phyloP scores from a whole-genome alignment of 1,284 basidiomycete species.

The Ceratobasidium sp. region DNA sequence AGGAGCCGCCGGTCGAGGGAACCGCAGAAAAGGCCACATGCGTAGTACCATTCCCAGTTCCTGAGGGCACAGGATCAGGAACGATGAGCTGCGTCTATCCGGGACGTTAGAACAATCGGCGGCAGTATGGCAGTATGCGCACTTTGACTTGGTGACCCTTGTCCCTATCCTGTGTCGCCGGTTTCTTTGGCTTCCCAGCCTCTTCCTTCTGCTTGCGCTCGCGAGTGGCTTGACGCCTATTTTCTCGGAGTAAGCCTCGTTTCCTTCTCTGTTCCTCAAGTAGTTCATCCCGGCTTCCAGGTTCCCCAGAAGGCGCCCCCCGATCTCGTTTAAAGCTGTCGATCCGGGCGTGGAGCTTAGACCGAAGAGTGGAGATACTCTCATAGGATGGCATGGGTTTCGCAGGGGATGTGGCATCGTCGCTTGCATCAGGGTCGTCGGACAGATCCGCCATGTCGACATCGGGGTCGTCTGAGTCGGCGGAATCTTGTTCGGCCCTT shows the following conservation, averaged over 20 bases:
- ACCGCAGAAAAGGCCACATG: conserved; percentile 21
- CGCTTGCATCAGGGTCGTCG: conserved; percentile 52
- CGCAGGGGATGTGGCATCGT: conserved; percentile 46
- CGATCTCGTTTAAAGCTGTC: conserved; percentile 70
- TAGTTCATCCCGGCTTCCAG: conserved; percentile 76
- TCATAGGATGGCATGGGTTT: conserved; percentile 78
- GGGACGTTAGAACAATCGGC: neutral
- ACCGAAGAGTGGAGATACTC: conserved; percentile 78
- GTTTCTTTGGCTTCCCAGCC: conserved; percentile 66
- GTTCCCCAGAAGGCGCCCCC: conserved; percentile 58
- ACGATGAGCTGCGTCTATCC: conserved; percentile 37
- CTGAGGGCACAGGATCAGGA: conserved; percentile 34
- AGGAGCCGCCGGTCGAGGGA: conserved; percentile 48
- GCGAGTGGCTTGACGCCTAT: conserved; percentile 83
- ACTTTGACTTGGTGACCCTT: conserved; percentile 69
- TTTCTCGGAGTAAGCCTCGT: conserved; percentile 84
- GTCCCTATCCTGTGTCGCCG: conserved; percentile 62
- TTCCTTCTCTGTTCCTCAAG: conserved; percentile 82
- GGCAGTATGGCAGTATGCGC: conserved; percentile 44
- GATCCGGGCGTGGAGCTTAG: conserved; percentile 84
- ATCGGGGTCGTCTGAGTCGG: conserved; percentile 57
- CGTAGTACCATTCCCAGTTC: conserved; percentile 28
- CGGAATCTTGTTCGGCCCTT: conserved; percentile 56
- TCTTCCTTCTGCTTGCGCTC: conserved; percentile 79
- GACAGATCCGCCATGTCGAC: conserved; percentile 52